Conservation (phyloP, 805 yeast species). For the Cyberlindnera nakhonratchasimensis region DNA sequence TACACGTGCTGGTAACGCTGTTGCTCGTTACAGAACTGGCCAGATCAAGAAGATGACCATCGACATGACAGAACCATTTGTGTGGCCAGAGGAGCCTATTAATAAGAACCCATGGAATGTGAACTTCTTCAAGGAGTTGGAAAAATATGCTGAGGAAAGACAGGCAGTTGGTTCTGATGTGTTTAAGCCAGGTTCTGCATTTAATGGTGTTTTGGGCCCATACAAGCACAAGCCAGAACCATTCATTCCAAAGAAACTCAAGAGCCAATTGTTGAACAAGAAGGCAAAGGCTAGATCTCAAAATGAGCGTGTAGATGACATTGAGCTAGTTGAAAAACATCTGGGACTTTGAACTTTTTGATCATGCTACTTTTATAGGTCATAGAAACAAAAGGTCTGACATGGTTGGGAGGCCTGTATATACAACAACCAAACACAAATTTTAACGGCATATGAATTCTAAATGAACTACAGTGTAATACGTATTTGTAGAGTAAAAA, state of each 20-base stretch:
- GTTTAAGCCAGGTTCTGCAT: constrained; percentile 64
- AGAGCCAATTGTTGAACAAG: constrained; percentile 44
- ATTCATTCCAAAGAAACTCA: constrained; percentile 51
- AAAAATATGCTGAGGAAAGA: constrained; percentile 49
- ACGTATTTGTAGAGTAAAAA: constrained; percentile 1
- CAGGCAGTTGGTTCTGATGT: constrained; percentile 62
- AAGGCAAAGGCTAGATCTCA: constrained; percentile 29
- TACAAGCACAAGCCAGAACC: constrained; percentile 60
- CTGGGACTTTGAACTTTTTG: constrained; percentile 17
- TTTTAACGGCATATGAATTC: constrained; percentile 5
- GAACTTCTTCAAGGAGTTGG: constrained; percentile 43
- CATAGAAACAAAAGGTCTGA: no score
- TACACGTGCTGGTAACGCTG: constrained; percentile 52
- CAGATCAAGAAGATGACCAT: constrained; percentile 95
- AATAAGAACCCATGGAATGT: constrained; percentile 41
- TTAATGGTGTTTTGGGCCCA: constrained; percentile 63
- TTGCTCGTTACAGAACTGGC: constrained; percentile 70
- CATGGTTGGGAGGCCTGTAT: neutral
- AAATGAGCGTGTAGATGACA: constrained; percentile 17
- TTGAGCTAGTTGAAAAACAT: constrained; percentile 24
- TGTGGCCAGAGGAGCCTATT: constrained; percentile 77
- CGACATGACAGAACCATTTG: constrained; percentile 91
- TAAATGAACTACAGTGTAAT: no score
- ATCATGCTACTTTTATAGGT: no score
- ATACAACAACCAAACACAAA: constrained; percentile 1